Evolutionary conservation across 768 basidiomycete genomes (phyloP).

Genomic region (Amanita molliuscula): DNA sequence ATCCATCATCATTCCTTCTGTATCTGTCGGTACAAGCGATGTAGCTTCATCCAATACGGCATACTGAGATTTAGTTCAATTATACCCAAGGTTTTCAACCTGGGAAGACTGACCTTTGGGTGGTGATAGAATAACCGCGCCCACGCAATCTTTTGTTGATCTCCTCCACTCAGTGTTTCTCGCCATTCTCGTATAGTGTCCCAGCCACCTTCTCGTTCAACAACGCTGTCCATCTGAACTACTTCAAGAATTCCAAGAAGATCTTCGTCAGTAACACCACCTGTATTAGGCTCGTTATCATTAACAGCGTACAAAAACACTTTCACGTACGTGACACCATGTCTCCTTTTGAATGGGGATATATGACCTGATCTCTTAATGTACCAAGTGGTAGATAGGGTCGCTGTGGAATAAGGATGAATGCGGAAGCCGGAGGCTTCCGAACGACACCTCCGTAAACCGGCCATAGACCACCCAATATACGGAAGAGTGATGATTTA

Average conservation of each 20-base stretch:
- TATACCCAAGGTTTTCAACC: neutral
- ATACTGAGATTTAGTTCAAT: constrained; percentile 42
- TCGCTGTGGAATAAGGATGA: constrained; percentile 92
- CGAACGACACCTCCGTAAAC: constrained; percentile 73
- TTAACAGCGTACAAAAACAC: constrained; percentile 6
- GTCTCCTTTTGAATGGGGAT: constrained; percentile 75
- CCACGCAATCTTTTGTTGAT: constrained; percentile 97
- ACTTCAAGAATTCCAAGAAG: constrained; percentile 60
- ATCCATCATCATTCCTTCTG: constrained; percentile 94
- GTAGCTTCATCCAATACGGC: constrained; percentile 97
- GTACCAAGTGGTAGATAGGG: constrained; percentile 94
- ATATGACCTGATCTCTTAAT: constrained; percentile 92
- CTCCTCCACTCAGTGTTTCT: constrained; percentile 87
- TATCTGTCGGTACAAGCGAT: constrained; percentile 83
- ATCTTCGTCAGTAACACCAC: constrained; percentile 66
- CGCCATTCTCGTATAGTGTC: constrained; percentile 85
- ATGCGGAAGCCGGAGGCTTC: constrained; percentile 81
- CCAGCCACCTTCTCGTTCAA: constrained; percentile 97
- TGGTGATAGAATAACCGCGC: constrained; percentile 91
- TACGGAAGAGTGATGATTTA: constrained; percentile 91
- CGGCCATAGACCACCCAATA: constrained; percentile 94
- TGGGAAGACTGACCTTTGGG: constrained; percentile 56
- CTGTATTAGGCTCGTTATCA: constrained; percentile 19
- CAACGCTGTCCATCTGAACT: constrained; percentile 79
- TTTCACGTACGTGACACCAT: constrained; percentile 60